Evolutionary conservation across 164 flowering plant species (phyloP).

Genomic region (Umbellularia californica): DNA sequence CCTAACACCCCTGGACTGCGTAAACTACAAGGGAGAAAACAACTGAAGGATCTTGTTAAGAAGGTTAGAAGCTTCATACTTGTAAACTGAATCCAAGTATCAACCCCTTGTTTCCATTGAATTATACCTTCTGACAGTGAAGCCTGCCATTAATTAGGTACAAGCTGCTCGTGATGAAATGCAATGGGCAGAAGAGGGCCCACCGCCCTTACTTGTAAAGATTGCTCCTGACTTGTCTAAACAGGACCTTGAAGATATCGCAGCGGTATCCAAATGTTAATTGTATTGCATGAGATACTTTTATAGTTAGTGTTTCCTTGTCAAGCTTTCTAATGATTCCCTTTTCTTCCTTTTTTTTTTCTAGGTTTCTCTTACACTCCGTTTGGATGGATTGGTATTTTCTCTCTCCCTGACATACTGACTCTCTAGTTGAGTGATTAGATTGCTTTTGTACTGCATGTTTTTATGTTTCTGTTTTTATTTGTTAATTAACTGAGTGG

Average conservation of each 20-base stretch:
- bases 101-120: not conserved
- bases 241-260: conserved; percentile 97
- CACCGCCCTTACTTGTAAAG: conserved; percentile 96
- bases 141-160: conserved; percentile 40
- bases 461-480: not conserved
- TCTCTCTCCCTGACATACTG: not conserved
- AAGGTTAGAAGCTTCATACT: conserved; percentile 43
- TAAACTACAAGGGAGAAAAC: conserved; percentile 93
- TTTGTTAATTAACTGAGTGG: not conserved
- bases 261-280: conserved; percentile 53
- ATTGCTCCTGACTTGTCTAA: conserved; percentile 94
- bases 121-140: not conserved
- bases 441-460: not conserved
- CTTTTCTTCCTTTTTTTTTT: conserved; percentile 6
- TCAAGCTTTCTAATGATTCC: conserved; percentile 11
- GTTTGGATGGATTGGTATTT: conserved; percentile 92
- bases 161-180: conserved; percentile 99
- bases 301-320: not conserved
- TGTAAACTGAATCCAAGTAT: not conserved
- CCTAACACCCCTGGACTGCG: conserved; percentile 99
- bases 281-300: not conserved
- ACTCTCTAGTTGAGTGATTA: not conserved
- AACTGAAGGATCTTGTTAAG: conserved; percentile 90
- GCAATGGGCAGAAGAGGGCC: conserved; percentile 99
- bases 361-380: conserved; percentile 93